phyloP scores from a whole-genome alignment of 805 yeast species.

The Candida argentea region DNA sequence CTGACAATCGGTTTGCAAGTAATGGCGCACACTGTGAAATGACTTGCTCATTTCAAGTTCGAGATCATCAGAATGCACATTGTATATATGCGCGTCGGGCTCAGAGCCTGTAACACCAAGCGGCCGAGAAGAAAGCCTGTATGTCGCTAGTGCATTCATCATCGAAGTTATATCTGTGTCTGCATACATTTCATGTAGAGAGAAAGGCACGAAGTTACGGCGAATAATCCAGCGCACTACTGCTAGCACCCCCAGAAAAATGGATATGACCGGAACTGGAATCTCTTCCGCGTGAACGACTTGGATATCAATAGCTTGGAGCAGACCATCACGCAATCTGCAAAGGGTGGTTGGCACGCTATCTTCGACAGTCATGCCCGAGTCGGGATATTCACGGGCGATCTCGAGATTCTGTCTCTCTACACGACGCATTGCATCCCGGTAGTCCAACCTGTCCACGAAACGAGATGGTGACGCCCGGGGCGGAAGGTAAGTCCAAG shows the following conservation, averaged over 20 bases:
- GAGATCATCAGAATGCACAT: background rate
- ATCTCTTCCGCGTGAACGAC: slow-evolving; percentile 6
- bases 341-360: background rate
- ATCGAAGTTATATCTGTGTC: slow-evolving; percentile 8
- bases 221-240: slow-evolving; percentile 13
- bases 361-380: no score
- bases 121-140: background rate
- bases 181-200: slow-evolving; percentile 13
- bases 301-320: slow-evolving; percentile 4
- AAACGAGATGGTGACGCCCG: no score
- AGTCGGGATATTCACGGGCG: background rate
- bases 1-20: slow-evolving; percentile 11
- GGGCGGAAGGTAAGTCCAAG: slow-evolving; percentile 13
- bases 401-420: background rate
- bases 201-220: slow-evolving; percentile 8
- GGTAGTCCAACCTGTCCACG: no score
- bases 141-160: slow-evolving; percentile 7
- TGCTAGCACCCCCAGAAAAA: slow-evolving; percentile 13
- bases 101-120: no score
- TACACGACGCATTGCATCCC: no score
- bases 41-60: slow-evolving; percentile 1
- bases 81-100: no score
- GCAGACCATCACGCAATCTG: background rate
- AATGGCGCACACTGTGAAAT: slow-evolving; percentile 19
- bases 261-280: slow-evolving; percentile 11